Evolutionary conservation across 805 yeast genomes (phyloP), one percentile per base, ranked within the genome.

Genomic region (Candida tallmaniae): DNA sequence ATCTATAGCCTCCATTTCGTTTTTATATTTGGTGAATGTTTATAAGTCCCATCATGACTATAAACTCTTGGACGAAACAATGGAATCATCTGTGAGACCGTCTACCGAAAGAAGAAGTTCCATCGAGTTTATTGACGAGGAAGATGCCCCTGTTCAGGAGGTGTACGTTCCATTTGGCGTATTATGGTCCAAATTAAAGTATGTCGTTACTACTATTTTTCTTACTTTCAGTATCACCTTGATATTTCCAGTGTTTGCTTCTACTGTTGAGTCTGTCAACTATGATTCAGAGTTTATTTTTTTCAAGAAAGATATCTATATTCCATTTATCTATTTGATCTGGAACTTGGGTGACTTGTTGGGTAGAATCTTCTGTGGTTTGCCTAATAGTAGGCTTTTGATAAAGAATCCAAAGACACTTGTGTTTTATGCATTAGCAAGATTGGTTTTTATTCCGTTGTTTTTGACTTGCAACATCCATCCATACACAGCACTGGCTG

Each of bases 271-370:
- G 29, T 79, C 86, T 3, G 71, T 44, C 3, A 62, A 70, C 44
- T 39, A 31, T 4, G 60, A 57, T 31, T 48, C 58, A 7, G 29
- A 43, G 1, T 39, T 44, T 27, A 44, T 57, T 23, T 64, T 79
- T 23, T 80, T 73, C 50, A 58, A 57, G 30, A 72, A 65, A 39
- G 64, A 62, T 34, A 58, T 73, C 14, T 75, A 54, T 48, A 73
- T 86, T 12, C 97, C 97, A 2, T 56, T 87, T 33, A 79, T 86
- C 3, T 87, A 82, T 53, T 62, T 89, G 15, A 55, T 83, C 11
- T 90, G 98, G 98, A 90, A 90, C 56, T 37, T 76, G 10, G 97
- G 97, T 13, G 98, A 90, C 54, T 65, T 93, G 18, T 56, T 67
- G 3, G 97, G 97, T 2, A 68, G 98, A 30, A 54, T 86, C 4